Conservation (phyloP, 331 rosid genomes). For the Prunus yedoensis region DNA sequence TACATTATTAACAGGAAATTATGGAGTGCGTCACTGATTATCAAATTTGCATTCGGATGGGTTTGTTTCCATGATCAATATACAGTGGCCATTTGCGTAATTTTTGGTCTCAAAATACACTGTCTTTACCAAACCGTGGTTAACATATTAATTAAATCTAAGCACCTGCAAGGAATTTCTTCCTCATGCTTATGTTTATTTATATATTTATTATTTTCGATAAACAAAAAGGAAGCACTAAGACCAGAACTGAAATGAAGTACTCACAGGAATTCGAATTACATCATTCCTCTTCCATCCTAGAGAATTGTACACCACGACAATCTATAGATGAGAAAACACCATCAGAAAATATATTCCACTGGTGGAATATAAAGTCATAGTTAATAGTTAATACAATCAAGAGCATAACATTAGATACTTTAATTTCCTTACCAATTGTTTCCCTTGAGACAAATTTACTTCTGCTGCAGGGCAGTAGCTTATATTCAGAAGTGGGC, state of each 20-base stretch:
- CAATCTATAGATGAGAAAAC: constrained; percentile 34
- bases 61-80: neutral
- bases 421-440: constrained; percentile 51
- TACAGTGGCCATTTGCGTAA: neutral
- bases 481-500: constrained; percentile 89
- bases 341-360: constrained; percentile 14
- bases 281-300: constrained; percentile 58
- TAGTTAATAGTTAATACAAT: neutral
- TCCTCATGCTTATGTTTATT: neutral
- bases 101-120: neutral
- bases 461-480: constrained; percentile 90
- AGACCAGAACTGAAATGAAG: constrained; percentile 4
- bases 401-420: neutral
- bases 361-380: constrained; percentile 9
- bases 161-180: neutral
- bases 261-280: constrained; percentile 50
- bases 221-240: neutral
- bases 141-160: neutral
- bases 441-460: constrained; percentile 67
- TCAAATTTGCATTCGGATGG: neutral
- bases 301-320: constrained; percentile 51
- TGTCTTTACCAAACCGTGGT: neutral
- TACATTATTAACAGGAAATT: constrained; percentile 10
- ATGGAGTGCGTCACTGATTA: neutral
- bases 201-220: neutral